A percentile compares a stretch with the other conserved stretches of the same genome.
These are phyloP conservation scores for Daldinia concentrica DNA, from an alignment of 495 filamentous ascomycete genomes.

Conservation along the genomic window DNA sequence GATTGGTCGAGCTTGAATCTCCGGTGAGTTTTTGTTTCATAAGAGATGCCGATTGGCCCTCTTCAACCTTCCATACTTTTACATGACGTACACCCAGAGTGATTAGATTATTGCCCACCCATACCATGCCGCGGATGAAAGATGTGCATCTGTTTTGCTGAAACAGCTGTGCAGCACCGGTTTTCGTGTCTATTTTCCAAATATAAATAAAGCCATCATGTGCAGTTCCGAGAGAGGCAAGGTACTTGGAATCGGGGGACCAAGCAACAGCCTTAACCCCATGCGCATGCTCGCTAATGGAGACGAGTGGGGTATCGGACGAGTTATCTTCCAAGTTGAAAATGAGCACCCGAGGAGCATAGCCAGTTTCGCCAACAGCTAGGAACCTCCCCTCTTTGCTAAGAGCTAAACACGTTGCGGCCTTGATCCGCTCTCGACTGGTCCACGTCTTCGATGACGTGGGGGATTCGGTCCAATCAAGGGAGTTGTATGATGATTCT, in stretches of 20 bases:
- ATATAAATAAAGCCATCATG: slow-evolving; percentile 96
- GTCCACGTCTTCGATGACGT: slow-evolving; percentile 77
- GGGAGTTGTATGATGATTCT: slow-evolving; percentile 62
- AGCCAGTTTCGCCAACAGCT: slow-evolving; percentile 95
- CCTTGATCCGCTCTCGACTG: slow-evolving; percentile 88
- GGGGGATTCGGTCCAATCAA: slow-evolving; percentile 67
- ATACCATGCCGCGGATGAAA: slow-evolving; percentile 81
- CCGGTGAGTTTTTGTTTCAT: slow-evolving; percentile 58
- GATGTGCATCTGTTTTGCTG: slow-evolving; percentile 95
- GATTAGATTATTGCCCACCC: slow-evolving; percentile 73
- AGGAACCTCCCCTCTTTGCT: slow-evolving; percentile 90
- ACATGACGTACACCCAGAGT: slow-evolving; percentile 89
- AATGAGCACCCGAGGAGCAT: slow-evolving; percentile 88
- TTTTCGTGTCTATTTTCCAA: slow-evolving; percentile 84
- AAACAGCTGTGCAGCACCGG: slow-evolving; percentile 84
- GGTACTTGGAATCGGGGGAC: slow-evolving; percentile 83
- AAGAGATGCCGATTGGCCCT: slow-evolving; percentile 57
- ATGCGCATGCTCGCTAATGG: slow-evolving; percentile 87
- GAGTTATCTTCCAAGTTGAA: slow-evolving; percentile 83
- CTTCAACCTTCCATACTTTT: slow-evolving; percentile 90
- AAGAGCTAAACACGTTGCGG: slow-evolving; percentile 92
- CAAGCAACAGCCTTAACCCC: slow-evolving; percentile 90
- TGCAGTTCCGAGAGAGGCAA: slow-evolving; percentile 85
- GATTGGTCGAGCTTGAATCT: slow-evolving; percentile 50
- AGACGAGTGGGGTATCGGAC: slow-evolving; percentile 82